These are phyloP conservation scores for Theobroma cacao DNA, from an alignment of 345 rosid genomes.

Conservation along the genomic window DNA sequence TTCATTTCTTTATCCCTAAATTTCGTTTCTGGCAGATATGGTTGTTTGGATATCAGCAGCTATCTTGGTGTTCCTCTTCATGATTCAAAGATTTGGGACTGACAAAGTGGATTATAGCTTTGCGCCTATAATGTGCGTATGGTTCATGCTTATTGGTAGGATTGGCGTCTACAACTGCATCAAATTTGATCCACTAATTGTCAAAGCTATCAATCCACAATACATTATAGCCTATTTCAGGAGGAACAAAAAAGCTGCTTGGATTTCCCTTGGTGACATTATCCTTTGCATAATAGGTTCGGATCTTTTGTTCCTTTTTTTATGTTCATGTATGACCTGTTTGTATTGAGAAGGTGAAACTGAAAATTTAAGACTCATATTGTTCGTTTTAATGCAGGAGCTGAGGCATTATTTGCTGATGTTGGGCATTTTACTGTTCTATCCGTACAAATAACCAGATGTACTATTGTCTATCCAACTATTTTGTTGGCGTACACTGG, in stretches of 20 bases:
- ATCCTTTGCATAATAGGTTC: constrained; percentile 33
- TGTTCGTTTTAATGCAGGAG: constrained; percentile 18
- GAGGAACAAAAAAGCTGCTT: constrained; percentile 35
- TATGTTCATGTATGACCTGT: not conserved
- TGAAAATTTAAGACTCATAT: too few species aligned
- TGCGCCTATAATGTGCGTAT: not conserved
- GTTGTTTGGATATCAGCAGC: not conserved
- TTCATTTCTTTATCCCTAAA: not conserved
- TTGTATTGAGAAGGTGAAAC: not conserved
- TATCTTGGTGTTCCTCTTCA: constrained; percentile 22
- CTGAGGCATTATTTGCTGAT: constrained; percentile 52
- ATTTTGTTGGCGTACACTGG: constrained; percentile 35
- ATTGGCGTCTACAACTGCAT: constrained; percentile 38
- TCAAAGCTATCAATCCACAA: constrained; percentile 35
- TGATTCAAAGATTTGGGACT: constrained; percentile 40
- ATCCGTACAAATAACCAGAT: constrained; percentile 41
- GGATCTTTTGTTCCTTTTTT: not conserved
- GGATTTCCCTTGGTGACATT: constrained; percentile 50
- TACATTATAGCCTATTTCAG: constrained; percentile 36
- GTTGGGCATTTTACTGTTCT: constrained; percentile 45
- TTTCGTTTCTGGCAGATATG: constrained; percentile 14
- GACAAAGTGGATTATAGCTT: constrained; percentile 26
- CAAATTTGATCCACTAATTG: constrained; percentile 25
- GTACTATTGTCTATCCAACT: constrained; percentile 30
- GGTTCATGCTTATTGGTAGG: not conserved